phyloP scores from a whole-genome alignment of 768 basidiomycete genomes.

The Tricholoma matsutake region DNA sequence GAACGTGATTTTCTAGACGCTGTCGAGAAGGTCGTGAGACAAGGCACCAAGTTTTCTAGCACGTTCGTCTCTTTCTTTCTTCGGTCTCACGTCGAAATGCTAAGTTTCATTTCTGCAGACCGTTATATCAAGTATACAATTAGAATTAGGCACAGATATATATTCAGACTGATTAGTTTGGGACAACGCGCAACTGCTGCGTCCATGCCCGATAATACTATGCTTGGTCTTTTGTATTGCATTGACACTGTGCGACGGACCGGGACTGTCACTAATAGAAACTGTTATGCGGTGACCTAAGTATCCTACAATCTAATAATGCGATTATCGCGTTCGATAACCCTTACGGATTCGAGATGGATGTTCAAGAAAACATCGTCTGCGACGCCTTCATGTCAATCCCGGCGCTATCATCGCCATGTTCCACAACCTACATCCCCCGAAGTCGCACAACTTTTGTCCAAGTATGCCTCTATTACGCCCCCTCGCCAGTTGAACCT shows the following conservation, averaged over 20 bases:
- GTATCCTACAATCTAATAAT: too few species aligned
- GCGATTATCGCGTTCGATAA: too few species aligned
- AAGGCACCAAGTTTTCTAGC: constrained; percentile 97
- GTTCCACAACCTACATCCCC: constrained; percentile 48
- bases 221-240: too few species aligned
- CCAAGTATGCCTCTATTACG: constrained; percentile 55
- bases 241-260: too few species aligned
- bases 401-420: constrained; percentile 25
- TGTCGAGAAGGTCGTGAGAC: constrained; percentile 97
- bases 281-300: too few species aligned
- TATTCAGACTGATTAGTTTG: neutral
- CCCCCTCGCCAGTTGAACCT: constrained; percentile 70
- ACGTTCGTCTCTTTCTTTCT: constrained; percentile 58
- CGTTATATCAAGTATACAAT: constrained; percentile 92
- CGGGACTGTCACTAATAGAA: too few species aligned
- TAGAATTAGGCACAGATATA: constrained; percentile 36
- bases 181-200: too few species aligned
- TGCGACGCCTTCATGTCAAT: constrained; percentile 8
- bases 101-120: constrained; percentile 40
- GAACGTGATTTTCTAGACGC: constrained; percentile 97
- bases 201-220: too few species aligned
- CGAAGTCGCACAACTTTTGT: constrained; percentile 57
- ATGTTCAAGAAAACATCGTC: constrained; percentile 8
- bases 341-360: neutral
- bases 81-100: constrained; percentile 6